These are phyloP conservation scores for Alternaria rosae DNA, from an alignment of 2,329 filamentous ascomycete species.

Conservation along the genomic window DNA sequence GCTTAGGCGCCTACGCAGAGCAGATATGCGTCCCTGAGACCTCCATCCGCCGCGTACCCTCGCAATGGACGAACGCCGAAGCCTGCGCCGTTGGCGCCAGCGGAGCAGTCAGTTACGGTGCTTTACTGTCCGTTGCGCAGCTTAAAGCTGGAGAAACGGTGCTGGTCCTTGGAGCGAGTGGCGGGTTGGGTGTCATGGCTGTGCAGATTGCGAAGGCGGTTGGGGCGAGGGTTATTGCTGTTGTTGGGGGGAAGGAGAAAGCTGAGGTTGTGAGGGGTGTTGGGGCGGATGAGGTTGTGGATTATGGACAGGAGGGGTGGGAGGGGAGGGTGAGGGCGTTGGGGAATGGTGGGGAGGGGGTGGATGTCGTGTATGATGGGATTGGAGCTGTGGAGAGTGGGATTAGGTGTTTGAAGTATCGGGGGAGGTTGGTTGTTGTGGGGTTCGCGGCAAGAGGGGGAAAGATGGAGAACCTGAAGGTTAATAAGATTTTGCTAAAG, in stretches of 20 bases:
- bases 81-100: constrained; percentile 64
- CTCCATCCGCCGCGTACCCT: constrained; percentile 56
- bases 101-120: constrained; percentile 63
- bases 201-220: constrained; percentile 63
- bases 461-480: constrained; percentile 55
- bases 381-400: constrained; percentile 65
- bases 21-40: constrained; percentile 55
- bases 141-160: constrained; percentile 59
- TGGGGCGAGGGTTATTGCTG: constrained; percentile 63
- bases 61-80: constrained; percentile 55
- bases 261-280: constrained; percentile 50
- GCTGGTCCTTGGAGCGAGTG: constrained; percentile 64
- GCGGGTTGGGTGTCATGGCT: constrained; percentile 64
- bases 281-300: constrained; percentile 55
- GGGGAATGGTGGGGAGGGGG: constrained; percentile 59
- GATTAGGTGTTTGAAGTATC: constrained; percentile 62
- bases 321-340: constrained; percentile 58
- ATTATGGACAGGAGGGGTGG: constrained; percentile 57
- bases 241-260: constrained; percentile 59
- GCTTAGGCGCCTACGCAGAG: constrained; percentile 62
- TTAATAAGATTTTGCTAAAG: constrained; percentile 36
- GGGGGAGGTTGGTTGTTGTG: constrained; percentile 63
- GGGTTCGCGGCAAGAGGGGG: constrained; percentile 65
- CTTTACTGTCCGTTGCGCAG: constrained; percentile 53
- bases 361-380: constrained; percentile 66